A percentile compares a stretch with the other conserved stretches of the same genome.
phyloP scores from a whole-genome alignment of 441 rosid species.

The Aquilaria agallochum region DNA sequence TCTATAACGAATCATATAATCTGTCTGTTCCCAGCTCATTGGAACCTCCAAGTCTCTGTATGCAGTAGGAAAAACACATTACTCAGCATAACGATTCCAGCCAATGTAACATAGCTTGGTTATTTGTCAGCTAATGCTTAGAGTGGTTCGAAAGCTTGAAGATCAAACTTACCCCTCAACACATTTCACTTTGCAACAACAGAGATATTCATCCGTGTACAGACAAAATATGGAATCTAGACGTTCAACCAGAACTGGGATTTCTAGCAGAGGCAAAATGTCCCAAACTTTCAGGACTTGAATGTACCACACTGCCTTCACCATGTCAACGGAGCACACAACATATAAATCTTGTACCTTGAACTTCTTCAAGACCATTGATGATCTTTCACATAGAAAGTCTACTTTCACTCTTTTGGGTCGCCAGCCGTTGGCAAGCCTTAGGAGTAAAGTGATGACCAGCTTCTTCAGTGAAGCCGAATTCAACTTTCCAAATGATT shows the following conservation, averaged over 20 bases:
- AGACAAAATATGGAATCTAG: constrained; percentile 27
- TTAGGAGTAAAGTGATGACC: constrained; percentile 22
- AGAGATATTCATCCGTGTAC: constrained; percentile 32
- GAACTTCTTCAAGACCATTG: constrained; percentile 27
- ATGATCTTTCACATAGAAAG: constrained; percentile 21
- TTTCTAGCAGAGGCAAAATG: constrained; percentile 26
- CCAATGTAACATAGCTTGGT: too few relatives aligned
- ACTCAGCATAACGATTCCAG: too few relatives aligned
- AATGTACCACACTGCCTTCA: constrained; percentile 21
- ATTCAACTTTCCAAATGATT: constrained; percentile 33
- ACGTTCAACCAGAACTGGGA: constrained; percentile 21
- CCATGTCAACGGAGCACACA: constrained; percentile 33
- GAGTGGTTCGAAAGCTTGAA: too few relatives aligned
- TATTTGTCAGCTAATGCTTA: too few relatives aligned
- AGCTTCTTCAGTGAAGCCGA: constrained; percentile 17
- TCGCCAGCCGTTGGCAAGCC: constrained; percentile 47
- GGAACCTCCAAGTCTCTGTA: constrained; percentile 45
- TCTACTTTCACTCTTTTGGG: constrained; percentile 29
- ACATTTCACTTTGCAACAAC: constrained; percentile 34
- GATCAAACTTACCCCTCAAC: constrained; percentile 39
- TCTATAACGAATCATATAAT: constrained; percentile 22
- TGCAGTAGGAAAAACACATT: background rate
- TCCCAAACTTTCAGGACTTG: constrained; percentile 55
- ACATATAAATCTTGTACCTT: constrained; percentile 25
- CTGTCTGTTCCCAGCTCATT: constrained; percentile 28